Percentiles rank a stretch among this genome's conserved stretches.
Evolutionary conservation across 257 asterid species (phyloP).

Genomic region (Solanum dulcamara): DNA sequence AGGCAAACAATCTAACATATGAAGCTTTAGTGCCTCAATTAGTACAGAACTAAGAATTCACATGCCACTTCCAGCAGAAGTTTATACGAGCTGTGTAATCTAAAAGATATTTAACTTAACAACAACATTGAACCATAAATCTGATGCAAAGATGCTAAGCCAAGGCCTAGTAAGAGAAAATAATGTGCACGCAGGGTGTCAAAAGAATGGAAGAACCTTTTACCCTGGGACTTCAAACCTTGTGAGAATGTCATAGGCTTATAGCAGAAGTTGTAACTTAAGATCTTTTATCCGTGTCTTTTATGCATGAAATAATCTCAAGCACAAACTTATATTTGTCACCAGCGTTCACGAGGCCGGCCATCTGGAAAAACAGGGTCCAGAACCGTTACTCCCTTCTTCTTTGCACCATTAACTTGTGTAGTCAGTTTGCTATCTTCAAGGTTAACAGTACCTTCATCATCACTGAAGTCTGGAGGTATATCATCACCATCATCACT

Average conservation of each 20-base stretch:
- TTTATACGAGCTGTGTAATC: background rate
- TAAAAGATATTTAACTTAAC: background rate
- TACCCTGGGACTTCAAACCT: background rate
- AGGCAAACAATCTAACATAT: constrained; percentile 5
- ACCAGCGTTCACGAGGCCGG: constrained; percentile 90
- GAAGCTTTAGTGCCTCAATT: background rate
- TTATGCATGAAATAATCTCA: background rate
- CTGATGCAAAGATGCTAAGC: background rate
- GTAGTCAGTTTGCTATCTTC: constrained; percentile 22
- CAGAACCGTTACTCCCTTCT: constrained; percentile 33
- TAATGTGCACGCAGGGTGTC: background rate
- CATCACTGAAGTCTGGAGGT: constrained; percentile 64
- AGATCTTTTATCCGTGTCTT: background rate
- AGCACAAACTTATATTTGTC: background rate
- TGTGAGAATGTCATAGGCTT: background rate
- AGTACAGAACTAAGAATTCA: constrained; percentile 6
- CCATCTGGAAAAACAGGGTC: constrained; percentile 81
- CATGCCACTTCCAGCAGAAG: constrained; percentile 4
- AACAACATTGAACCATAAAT: background rate
- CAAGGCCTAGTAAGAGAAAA: background rate
- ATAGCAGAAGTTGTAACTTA: background rate
- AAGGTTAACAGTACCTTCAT: constrained; percentile 22
- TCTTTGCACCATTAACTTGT: constrained; percentile 27
- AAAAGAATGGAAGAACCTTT: background rate
- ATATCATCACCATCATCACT: constrained; percentile 58